Evolutionary conservation across 2,329 filamentous ascomycete genomes (phyloP).

Genomic region (Pestalotiopsis sp.): DNA sequence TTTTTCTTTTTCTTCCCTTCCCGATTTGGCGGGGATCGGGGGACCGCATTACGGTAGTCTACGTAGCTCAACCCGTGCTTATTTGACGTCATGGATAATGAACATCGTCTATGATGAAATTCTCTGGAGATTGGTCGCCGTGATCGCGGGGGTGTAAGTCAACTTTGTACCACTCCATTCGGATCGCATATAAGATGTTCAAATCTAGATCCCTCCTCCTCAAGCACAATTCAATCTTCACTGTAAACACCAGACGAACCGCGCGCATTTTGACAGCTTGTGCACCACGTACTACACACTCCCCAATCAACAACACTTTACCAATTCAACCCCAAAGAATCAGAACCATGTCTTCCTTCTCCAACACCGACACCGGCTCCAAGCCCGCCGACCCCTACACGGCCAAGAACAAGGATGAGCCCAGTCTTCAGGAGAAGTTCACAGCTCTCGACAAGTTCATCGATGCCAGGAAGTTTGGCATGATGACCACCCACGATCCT

Average conservation of each 20-base stretch:
- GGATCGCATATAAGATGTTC: constrained; percentile 7
- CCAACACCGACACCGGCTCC: constrained; percentile 62
- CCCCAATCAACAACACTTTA: background rate
- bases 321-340: constrained; percentile 2
- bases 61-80: constrained; percentile 1
- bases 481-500: constrained; percentile 80
- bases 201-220: background rate
- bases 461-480: constrained; percentile 76
- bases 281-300: background rate
- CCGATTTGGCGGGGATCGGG: background rate
- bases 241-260: background rate
- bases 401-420: constrained; percentile 67
- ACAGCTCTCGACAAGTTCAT: constrained; percentile 74
- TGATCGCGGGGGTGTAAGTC: constrained; percentile 5
- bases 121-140: background rate
- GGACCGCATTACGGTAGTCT: background rate
- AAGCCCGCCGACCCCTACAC: constrained; percentile 78
- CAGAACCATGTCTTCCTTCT: constrained; percentile 51
- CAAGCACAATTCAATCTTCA: background rate
- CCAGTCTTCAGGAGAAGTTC: constrained; percentile 73
- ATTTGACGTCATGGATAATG: constrained; percentile 13
- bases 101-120: constrained; percentile 13
- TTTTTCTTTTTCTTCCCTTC: background rate
- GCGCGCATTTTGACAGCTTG: background rate
- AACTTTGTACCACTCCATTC: background rate